Base-by-base conservation (phyloP, 164 flowering plant genomes). In the Stephania cephalantha region DNA sequence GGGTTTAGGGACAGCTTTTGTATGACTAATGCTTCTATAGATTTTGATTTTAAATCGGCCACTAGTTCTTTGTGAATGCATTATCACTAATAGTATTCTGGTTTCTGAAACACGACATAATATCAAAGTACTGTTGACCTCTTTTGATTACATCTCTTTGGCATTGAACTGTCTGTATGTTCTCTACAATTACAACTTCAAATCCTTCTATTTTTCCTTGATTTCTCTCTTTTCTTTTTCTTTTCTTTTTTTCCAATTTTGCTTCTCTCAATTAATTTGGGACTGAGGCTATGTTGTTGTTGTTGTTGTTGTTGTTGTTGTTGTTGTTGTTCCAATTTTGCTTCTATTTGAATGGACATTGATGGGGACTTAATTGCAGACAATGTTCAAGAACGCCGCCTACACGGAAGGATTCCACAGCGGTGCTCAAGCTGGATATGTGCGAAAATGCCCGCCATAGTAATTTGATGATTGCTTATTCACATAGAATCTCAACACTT, bases 371-470 rank as follows among this genome's bases (percentile, higher is more conserved):
- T 74, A 46, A 20, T 82, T 83, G 84, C 91, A 94, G 98, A 84
- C 76, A 48, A 85, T 82, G 22, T 88, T 88, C 85, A 90, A 90
- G 88, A 92, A 90, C 80, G 78, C 90, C 4, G 93, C 97, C 6
- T 91, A 90, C 79, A 80, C 98, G 15, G 86, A 92, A 83, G 98
- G 98, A 64, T 92, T 90, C 83, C 74, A 75, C 73, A 88, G 91
- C 67, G 94, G 90, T 31, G 71, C 78, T 67, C 79, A 80, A 22
- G 76, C 80, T 45, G 73, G 66, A 70, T 46, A 53, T 11, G 15
- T 66, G 71, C 70, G 71, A 25, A 72, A 69, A 64, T 72, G 68
- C 68, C 85, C 77, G 42, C 78, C 79, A 6, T 80, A 76, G 70
- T 79, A 20, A 68, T 35, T 29, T 68, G 18, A 68, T 15, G 45